phyloP scores from a whole-genome alignment of 1,139 yeast species.

The Sugiyamaella sp. region DNA sequence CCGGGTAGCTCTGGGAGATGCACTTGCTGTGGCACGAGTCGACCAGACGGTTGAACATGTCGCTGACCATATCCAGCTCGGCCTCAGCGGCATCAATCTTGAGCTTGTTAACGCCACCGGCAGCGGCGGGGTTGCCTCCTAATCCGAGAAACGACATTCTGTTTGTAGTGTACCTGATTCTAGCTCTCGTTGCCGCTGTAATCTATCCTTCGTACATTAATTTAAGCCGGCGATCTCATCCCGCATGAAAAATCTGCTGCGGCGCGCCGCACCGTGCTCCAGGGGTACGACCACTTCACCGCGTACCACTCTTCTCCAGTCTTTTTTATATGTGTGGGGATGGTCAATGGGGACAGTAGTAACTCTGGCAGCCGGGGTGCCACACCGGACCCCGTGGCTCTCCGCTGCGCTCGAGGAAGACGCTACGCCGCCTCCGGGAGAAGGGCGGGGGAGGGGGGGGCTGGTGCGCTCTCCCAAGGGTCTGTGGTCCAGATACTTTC shows the following conservation, averaged over 20 bases:
- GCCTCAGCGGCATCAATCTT: slow-evolving; percentile 76
- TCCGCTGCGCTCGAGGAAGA: no score
- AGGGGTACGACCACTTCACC: no score
- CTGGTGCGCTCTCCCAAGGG: no score
- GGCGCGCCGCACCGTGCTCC: slow-evolving; percentile 17
- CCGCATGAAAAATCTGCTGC: slow-evolving; percentile 14
- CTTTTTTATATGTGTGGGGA: not conserved
- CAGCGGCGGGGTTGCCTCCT: slow-evolving; percentile 55
- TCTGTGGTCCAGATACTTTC: no score
- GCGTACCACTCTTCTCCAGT: not conserved
- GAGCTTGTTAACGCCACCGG: slow-evolving; percentile 43
- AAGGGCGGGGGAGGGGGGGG: no score
- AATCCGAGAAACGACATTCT: slow-evolving; percentile 79
- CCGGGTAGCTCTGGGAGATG: slow-evolving; percentile 65
- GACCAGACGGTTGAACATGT: slow-evolving; percentile 86
- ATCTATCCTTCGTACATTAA: not conserved
- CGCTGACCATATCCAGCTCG: slow-evolving; percentile 94
- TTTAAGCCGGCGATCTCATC: not conserved
- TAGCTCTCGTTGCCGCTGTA: not conserved
- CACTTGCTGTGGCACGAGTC: slow-evolving; percentile 92
- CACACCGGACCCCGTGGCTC: not conserved
- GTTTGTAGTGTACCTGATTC: not conserved
- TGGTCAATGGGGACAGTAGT: not conserved
- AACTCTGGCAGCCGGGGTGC: not conserved
- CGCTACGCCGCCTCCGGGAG: no score